Base-by-base conservation (phyloP, 2,329 filamentous ascomycete species). In the Nemania abortiva region DNA sequence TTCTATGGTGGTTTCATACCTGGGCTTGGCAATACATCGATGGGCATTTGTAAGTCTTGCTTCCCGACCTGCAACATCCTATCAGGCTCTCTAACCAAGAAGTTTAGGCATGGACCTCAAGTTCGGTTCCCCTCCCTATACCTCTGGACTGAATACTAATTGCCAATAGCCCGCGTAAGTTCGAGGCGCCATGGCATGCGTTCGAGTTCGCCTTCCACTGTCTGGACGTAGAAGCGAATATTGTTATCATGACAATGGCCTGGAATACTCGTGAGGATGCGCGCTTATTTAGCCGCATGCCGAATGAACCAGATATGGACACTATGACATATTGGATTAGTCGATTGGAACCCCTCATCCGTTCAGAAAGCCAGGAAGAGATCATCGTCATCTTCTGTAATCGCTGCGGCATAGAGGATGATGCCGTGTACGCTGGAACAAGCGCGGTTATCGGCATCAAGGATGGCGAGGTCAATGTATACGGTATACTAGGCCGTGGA, bases 271-370 rank as follows among this genome's bases (percentile, higher is more conserved):
- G 78, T 64, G 88, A 84, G 69, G 85, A 83, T 74, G 84, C 79
- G 1, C 83, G 74, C 20, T 66, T 68, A 7, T 89, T 82, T 76
- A 88, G 75, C 67, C 83, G 73, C 31, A 82, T 71, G 71, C 87
- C 87, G 0, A 77, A 84, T 0, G 87, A 89, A 58, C 91, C 92
- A 0, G 92, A 95, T 72, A 85, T 92, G 80, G 88, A 92, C 27
- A 94, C 92, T 0, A 77, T 95, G 9, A 87, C 88, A 0, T 95
- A 95, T 74, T 95, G 92, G 93, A 82, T 93, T 0, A 86, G 88
- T 20, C 86, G 93, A 0, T 83, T 95, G 3, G 89, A 91, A 64
- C 92, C 92, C 0, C 63, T 91, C 0, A 88, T 91, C 34, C 82
- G 85, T 10, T 76, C 81, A 0, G 84, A 89, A 1, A 81, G 70